A percentile compares a stretch with the other conserved stretches of the same genome.
phyloP scores from a whole-genome alignment of 176 grass and related monocot genomes.

The Coix lacrymajobi region DNA sequence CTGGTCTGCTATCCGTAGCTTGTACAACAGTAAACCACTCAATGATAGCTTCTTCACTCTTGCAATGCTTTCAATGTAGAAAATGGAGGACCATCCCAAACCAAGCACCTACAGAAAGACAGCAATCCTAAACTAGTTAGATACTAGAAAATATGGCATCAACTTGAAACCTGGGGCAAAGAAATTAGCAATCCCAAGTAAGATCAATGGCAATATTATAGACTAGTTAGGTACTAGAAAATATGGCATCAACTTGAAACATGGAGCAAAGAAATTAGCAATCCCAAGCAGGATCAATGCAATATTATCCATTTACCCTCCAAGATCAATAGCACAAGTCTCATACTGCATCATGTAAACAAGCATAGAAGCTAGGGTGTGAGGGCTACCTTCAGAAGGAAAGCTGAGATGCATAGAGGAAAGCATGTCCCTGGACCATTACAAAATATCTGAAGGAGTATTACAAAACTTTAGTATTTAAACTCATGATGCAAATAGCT shows the following conservation, averaged over 20 bases:
- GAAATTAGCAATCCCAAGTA: neutral
- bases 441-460: slow-evolving; percentile 70
- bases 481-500: slow-evolving; percentile 1
- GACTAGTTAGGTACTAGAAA: neutral
- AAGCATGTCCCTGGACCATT: slow-evolving; percentile 94
- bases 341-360: neutral
- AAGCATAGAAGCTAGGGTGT: neutral
- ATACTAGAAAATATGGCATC: neutral
- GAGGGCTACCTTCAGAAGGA: slow-evolving; percentile 64
- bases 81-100: slow-evolving; percentile 64
- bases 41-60: slow-evolving; percentile 81
- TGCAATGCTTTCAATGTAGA: slow-evolving; percentile 94
- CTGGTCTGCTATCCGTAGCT: slow-evolving; percentile 66
- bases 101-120: slow-evolving; percentile 56
- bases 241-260: neutral
- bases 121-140: neutral
- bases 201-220: neutral
- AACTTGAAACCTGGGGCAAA: neutral
- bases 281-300: neutral
- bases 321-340: neutral
- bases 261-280: neutral
- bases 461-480: slow-evolving; percentile 29
- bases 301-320: neutral
- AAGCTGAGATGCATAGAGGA: slow-evolving; percentile 76
- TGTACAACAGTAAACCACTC: slow-evolving; percentile 83